These are phyloP conservation scores for Aspergillus tanneri DNA, from an alignment of 2,329 filamentous ascomycete species.

Conservation along the genomic window DNA sequence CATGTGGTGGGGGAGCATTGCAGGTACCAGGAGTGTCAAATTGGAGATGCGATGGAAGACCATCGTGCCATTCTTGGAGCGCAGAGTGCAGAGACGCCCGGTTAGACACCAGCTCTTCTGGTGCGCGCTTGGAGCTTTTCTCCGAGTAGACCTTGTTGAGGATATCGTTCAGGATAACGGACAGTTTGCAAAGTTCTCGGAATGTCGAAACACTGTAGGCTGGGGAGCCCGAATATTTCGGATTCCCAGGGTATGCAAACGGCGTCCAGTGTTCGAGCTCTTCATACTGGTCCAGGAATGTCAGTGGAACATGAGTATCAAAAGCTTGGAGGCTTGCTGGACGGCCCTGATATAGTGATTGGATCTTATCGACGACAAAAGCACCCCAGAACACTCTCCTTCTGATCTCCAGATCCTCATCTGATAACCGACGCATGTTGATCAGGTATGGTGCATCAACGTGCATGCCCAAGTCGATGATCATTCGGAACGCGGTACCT, in stretches of 20 bases:
- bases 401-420: slow-evolving; percentile 32
- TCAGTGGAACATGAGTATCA: slow-evolving; percentile 49
- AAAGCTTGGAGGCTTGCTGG: slow-evolving; percentile 48
- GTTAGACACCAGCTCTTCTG: slow-evolving; percentile 33
- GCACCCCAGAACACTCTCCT: slow-evolving; percentile 37
- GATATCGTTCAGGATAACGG: slow-evolving; percentile 48
- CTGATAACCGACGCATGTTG: slow-evolving; percentile 21
- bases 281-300: slow-evolving; percentile 44
- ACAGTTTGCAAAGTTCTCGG: slow-evolving; percentile 42
- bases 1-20: slow-evolving; percentile 45
- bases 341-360: slow-evolving; percentile 56
- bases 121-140: slow-evolving; percentile 39
- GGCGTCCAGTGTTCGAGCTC: slow-evolving; percentile 55
- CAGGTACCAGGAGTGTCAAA: slow-evolving; percentile 34
- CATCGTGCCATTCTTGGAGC: slow-evolving; percentile 44
- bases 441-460: slow-evolving; percentile 27
- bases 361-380: slow-evolving; percentile 51
- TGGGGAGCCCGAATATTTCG: slow-evolving; percentile 34
- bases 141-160: slow-evolving; percentile 49
- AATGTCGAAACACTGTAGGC: slow-evolving; percentile 39
- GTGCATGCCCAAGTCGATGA: slow-evolving; percentile 54
- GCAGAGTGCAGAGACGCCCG: slow-evolving; percentile 43
- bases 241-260: slow-evolving; percentile 38
- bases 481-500: slow-evolving; percentile 53
- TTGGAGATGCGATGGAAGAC: slow-evolving; percentile 45